Percentiles rank a stretch among this genome's conserved stretches.
phyloP scores from a whole-genome alignment of 2,329 filamentous ascomycete genomes.

The Paramyrothecium sp. region DNA sequence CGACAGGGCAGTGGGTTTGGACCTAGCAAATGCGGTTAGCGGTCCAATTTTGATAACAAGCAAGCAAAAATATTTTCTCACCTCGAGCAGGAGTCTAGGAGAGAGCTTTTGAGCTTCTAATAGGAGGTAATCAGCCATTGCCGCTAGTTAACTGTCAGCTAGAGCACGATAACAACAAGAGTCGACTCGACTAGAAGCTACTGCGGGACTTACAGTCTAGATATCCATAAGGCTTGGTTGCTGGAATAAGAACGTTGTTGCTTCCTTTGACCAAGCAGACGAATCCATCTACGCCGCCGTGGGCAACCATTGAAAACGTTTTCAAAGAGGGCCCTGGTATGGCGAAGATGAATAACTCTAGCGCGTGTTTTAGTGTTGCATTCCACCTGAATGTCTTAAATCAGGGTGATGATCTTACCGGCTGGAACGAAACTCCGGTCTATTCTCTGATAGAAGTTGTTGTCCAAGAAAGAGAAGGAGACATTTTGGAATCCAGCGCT shows the following conservation, averaged over 20 bases:
- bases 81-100: constrained; percentile 4
- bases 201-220: background rate
- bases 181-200: no score
- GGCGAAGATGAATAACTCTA: constrained; percentile 3
- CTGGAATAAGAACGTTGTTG: constrained; percentile 3
- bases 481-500: constrained; percentile 6
- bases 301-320: constrained; percentile 3
- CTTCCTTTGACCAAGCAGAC: constrained; percentile 5
- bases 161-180: background rate
- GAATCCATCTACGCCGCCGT: constrained; percentile 4
- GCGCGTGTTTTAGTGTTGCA: background rate
- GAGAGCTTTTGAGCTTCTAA: constrained; percentile 7
- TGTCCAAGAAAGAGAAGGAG: constrained; percentile 3
- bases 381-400: background rate
- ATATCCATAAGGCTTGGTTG: background rate
- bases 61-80: background rate
- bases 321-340: background rate
- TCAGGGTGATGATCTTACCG: background rate
- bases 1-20: background rate
- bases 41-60: background rate
- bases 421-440: constrained; percentile 1
- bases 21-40: background rate
- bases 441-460: constrained; percentile 1
- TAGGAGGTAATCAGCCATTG: constrained; percentile 5
- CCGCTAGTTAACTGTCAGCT: background rate